These are phyloP conservation scores for Ogataea wickerhamii DNA, from an alignment of 805 yeast species.

Conservation along the genomic window DNA sequence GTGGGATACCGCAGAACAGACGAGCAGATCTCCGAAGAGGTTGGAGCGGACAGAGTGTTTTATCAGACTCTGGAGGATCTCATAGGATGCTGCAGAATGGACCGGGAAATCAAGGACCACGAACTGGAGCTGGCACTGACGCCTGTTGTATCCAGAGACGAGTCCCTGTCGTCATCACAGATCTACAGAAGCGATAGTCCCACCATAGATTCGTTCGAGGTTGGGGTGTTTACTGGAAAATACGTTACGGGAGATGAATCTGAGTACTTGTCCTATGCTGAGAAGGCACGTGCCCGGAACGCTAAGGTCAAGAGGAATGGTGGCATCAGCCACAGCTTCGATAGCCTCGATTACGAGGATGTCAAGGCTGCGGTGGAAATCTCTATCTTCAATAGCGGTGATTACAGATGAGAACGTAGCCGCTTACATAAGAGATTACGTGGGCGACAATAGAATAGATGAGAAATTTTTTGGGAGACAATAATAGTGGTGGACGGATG, in stretches of 20 bases:
- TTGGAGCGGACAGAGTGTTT: conserved; percentile 89
- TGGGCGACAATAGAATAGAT: not conserved
- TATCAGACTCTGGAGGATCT: conserved; percentile 85
- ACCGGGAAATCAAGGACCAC: conserved; percentile 28
- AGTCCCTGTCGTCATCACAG: conserved; percentile 25
- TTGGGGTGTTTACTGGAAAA: conserved; percentile 93
- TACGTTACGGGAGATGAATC: conserved; percentile 94
- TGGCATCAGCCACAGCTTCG: conserved; percentile 29
- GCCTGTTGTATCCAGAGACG: conserved; percentile 34
- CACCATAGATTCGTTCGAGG: conserved; percentile 68
- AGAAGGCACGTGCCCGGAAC: conserved; percentile 75
- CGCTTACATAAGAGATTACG: too few relatives aligned
- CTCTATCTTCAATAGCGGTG: conserved; percentile 56
- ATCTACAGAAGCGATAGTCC: conserved; percentile 22
- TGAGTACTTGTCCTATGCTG: conserved; percentile 76
- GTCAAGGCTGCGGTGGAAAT: conserved; percentile 76
- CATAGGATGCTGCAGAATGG: conserved; percentile 64
- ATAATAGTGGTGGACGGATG: too few relatives aligned
- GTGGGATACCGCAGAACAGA: conserved; percentile 82
- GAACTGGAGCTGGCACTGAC: conserved; percentile 34
- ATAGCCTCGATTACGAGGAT: conserved; percentile 45
- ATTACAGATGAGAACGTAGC: conserved; percentile 29
- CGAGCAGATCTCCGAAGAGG: conserved; percentile 66
- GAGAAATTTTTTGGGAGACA: too few relatives aligned
- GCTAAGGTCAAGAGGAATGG: conserved; percentile 49